Evolutionary conservation across 2,329 filamentous ascomycete species (phyloP), one percentile per base, ranked within the genome.

Genomic region (Fusarium sp.): DNA sequence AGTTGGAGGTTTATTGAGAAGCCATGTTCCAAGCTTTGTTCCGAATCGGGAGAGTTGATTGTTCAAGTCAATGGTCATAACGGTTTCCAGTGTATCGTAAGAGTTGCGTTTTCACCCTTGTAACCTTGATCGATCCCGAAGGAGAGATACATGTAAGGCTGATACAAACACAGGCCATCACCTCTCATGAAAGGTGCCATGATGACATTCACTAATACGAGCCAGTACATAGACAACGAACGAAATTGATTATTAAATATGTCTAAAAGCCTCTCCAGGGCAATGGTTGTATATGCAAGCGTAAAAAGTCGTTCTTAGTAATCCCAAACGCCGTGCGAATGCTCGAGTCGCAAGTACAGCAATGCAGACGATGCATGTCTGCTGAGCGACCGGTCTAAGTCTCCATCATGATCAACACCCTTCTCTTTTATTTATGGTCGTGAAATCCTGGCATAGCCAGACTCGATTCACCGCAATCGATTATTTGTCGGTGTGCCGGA

Each of bases 161-260:
- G 29, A 30, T 30, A 14, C 34, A 38, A 38, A 40, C 45, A 42
- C 10, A 9, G 24, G 22, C 22, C n/a, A 11, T 27, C 22, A 24
- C 24, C 8, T 49, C 10, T 43, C 30, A 49, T 52, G 18, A 25
- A n/a, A 14, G 24, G 18, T 57, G 15, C 49, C 62, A 57, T 52
- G 38, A 42, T 30, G 20, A 24, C 5, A 15, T 42, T 46, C 14
- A 46, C 24, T n/a, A 8, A 24, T 9, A 32, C 10, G 15, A 10
- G 22, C 16, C 14, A 24, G 43, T 10, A 32, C 8, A 18, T 63
- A 38, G 57, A 66, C 60, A 77, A 70, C 67, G 70, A 77, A 75
- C 74, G 76, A 78, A 73, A 70, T 59, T 73, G 74, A 76, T 72
- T 72, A 79, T 79, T 79, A 79, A 73, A 71, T 74, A 70, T 75